Evolutionary conservation across 495 filamentous ascomycete genomes (phyloP), one percentile per base, ranked within the genome.

Genomic region (Platismatia glauca): DNA sequence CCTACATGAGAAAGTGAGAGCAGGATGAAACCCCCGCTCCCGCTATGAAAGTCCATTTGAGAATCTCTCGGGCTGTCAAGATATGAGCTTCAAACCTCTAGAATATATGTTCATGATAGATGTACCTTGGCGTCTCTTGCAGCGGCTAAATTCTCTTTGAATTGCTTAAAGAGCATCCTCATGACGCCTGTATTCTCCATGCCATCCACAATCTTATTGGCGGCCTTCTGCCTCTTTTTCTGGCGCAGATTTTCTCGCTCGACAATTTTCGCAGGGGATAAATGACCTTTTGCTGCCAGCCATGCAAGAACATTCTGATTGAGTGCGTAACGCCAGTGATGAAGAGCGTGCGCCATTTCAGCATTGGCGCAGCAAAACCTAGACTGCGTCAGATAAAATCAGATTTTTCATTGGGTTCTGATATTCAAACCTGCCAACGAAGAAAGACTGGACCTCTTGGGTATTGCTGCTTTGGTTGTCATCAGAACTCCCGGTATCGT

Each of bases 311-410:
- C 85, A 79, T 78, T 87, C 64, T 87, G 78, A 64, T 89, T 86
- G 48, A 93, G 83, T 37, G 84, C 81, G 67, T 81, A 81, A 48
- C 87, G 86, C 89, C 89, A 94, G 72, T 94, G 89, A 1, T 79
- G 78, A 3, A 93, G 76, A 0, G 77, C 79, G 67, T 93, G 89
- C 0, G 86, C 86, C 20, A 83, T 84, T 60, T 79, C 74, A 9
- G 89, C 87, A 69, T 89, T 91, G 55, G 68, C 72, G 63, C 79
- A 83, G 78, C 89, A 94, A 63, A 79, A 78, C 64, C 80, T 80
- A 53, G 24, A 53, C 1, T 4, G 7, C 20, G 22, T 55, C 22
- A 65, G 37, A 20, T 33, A 57, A 20, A 9, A n/a, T 38, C 1
- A 12, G 8, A 13, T 1, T 24, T 15, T 6, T 16, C 0, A 29